phyloP scores from a whole-genome alignment of 1,284 basidiomycete species.

The Ganoderma sinense region DNA sequence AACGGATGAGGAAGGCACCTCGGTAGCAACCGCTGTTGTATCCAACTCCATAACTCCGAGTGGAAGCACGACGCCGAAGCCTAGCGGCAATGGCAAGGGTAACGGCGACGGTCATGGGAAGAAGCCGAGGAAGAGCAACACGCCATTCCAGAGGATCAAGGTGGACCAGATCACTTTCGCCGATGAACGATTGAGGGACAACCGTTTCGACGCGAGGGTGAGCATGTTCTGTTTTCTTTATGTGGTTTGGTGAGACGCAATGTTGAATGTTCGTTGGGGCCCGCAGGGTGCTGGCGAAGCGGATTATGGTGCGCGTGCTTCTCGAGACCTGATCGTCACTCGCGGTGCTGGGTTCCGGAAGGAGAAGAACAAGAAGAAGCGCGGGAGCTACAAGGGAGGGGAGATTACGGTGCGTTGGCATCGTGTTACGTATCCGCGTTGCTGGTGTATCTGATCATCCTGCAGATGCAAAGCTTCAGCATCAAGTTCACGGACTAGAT shows the following conservation, averaged over 20 bases:
- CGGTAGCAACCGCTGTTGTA: conserved; percentile 52
- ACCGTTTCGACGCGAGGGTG: conserved; percentile 86
- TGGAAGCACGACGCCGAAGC: conserved; percentile 20
- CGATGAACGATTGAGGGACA: conserved; percentile 76
- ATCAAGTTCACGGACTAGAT: conserved; percentile 77
- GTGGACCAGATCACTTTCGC: conserved; percentile 63
- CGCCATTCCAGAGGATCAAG: conserved; percentile 88
- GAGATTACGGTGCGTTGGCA: conserved; percentile 81
- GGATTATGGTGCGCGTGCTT: conserved; percentile 91
- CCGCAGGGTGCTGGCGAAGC: conserved; percentile 64
- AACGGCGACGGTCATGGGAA: conserved; percentile 33
- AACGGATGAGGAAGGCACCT: conserved; percentile 55
- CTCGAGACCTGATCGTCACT: conserved; percentile 90
- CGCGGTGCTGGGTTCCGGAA: conserved; percentile 95
- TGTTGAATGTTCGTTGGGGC: conserved; percentile 5
- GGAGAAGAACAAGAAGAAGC: conserved; percentile 99
- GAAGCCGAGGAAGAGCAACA: conserved; percentile 53
- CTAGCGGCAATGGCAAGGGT: conserved; percentile 14
- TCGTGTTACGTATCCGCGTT: not conserved
- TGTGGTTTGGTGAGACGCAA: conserved; percentile 14
- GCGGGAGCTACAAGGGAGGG: conserved; percentile 91
- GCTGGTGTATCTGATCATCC: conserved; percentile 16
- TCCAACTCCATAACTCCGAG: conserved; percentile 19
- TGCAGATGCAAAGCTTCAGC: conserved; percentile 80
- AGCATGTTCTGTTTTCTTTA: conserved; percentile 32